Evolutionary conservation across 768 basidiomycete species (phyloP), one percentile per base, ranked within the genome.

Genomic region (Coprinopsis marcescibilis): DNA sequence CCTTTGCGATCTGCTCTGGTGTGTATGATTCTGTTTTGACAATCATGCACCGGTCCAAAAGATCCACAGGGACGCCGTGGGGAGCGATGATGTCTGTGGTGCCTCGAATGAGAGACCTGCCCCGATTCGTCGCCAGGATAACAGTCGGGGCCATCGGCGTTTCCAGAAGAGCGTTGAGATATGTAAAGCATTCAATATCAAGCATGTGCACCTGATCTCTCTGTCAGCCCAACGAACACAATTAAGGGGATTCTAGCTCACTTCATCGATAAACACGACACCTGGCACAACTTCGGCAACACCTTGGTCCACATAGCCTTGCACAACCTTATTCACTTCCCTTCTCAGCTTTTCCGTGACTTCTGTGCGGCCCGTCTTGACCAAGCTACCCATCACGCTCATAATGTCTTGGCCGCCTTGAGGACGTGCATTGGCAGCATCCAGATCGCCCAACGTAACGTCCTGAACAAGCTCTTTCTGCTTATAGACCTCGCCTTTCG

Each of bases 141-240:
- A 99, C 95, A 3, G 96, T 96, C 0, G 96, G 96, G 2, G 96
- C 93, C 83, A 99, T 91, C 2, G 89, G 83, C 0, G 92, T 93
- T 65, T 98, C 96, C 37, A 99, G 77, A 7, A 97, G 78, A 10
- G 92, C 85, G 65, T 98, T 98, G 29, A 99, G 78, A 68, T 95
- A 99, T 3, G 96, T 97, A 72, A 98, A 99, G 65, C 94, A 97
- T 64, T 99, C 96, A 58, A 98, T 94, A 64, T 99, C 96, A 50
- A 99, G 82, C 95, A 98, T 98, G 69, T 99, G 96, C 19, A 98
- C 95, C 93, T 96, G 57, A 32, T 13, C 42, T n/a, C 43, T 46
- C 12, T 26, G 32, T 55, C 43, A 58, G 30, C 24, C 43, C 37
- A 23, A 33, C 45, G 29, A 43, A 38, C 34, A 15, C 32, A 19